phyloP scores from a whole-genome alignment of 768 basidiomycete genomes.

The Serendipita sp. region DNA sequence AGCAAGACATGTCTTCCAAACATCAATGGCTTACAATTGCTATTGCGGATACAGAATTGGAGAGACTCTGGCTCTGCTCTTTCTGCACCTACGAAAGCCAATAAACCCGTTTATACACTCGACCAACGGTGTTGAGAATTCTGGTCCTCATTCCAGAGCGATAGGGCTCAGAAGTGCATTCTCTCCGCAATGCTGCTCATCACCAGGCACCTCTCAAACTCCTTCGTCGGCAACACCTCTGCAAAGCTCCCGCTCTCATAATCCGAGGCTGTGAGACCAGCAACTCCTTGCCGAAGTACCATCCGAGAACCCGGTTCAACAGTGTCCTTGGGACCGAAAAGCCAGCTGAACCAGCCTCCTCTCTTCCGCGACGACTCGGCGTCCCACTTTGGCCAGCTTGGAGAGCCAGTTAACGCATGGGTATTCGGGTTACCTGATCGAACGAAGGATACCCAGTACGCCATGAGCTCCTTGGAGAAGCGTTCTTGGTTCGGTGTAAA shows the following conservation, averaged over 20 bases:
- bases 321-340: neutral
- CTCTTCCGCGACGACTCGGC: neutral
- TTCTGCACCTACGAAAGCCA: too few species aligned
- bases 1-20: too few species aligned
- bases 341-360: neutral
- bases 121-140: too few species aligned
- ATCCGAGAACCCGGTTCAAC: neutral
- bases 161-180: too few species aligned
- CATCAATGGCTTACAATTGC: too few species aligned
- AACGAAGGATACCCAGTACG: constrained; percentile 34
- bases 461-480: neutral
- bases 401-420: constrained; percentile 34
- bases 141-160: too few species aligned
- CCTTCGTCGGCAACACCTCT: neutral
- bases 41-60: too few species aligned
- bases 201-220: neutral
- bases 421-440: constrained; percentile 39
- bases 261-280: neutral
- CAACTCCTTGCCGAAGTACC: neutral
- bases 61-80: too few species aligned
- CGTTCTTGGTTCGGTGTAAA: constrained; percentile 23
- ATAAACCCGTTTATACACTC: too few species aligned
- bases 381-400: constrained; percentile 24
- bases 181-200: neutral
- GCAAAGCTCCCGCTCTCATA: neutral